phyloP scores from a whole-genome alignment of 2,329 filamentous ascomycete genomes.

The Trichoderma atrobrunneum region DNA sequence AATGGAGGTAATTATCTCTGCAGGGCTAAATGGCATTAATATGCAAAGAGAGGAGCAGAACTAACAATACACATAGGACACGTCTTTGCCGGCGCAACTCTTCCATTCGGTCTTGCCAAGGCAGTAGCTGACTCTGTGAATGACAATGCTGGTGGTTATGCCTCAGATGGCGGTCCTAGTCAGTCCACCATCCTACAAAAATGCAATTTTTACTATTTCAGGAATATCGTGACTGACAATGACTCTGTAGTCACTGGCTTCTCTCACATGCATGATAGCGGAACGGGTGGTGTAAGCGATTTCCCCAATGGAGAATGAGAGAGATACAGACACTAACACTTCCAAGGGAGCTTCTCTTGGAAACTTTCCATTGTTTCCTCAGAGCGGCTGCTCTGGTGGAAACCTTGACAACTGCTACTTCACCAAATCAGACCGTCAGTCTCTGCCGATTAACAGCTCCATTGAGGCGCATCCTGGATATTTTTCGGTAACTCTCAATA shows the following conservation, averaged over 20 bases:
- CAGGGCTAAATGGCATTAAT: background rate
- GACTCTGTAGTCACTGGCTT: slow-evolving; percentile 29
- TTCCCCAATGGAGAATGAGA: background rate
- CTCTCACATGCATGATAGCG: slow-evolving; percentile 33
- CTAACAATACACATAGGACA: slow-evolving; percentile 23
- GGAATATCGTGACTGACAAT: background rate
- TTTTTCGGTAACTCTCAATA: slow-evolving; percentile 56
- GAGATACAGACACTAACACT: background rate
- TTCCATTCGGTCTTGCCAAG: slow-evolving; percentile 33
- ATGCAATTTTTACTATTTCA: background rate
- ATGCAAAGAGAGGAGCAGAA: background rate
- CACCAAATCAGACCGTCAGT: slow-evolving; percentile 45
- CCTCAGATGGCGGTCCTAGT: slow-evolving; percentile 28
- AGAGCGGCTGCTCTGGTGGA: slow-evolving; percentile 45
- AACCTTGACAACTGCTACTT: slow-evolving; percentile 50
- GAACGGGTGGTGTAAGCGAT: slow-evolving; percentile 33
- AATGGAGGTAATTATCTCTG: slow-evolving; percentile 24
- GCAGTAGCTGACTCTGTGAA: slow-evolving; percentile 28
- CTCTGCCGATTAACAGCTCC: slow-evolving; percentile 47
- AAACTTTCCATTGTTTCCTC: slow-evolving; percentile 51
- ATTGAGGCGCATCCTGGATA: slow-evolving; percentile 57
- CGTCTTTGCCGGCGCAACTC: slow-evolving; percentile 30
- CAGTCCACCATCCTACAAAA: background rate
- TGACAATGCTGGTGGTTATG: slow-evolving; percentile 29
- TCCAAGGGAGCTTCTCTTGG: slow-evolving; percentile 43